Evolutionary conservation across 2,329 filamentous ascomycete genomes (phyloP), one percentile per base, ranked within the genome.

Genomic region (Colletotrichum shisoi): DNA sequence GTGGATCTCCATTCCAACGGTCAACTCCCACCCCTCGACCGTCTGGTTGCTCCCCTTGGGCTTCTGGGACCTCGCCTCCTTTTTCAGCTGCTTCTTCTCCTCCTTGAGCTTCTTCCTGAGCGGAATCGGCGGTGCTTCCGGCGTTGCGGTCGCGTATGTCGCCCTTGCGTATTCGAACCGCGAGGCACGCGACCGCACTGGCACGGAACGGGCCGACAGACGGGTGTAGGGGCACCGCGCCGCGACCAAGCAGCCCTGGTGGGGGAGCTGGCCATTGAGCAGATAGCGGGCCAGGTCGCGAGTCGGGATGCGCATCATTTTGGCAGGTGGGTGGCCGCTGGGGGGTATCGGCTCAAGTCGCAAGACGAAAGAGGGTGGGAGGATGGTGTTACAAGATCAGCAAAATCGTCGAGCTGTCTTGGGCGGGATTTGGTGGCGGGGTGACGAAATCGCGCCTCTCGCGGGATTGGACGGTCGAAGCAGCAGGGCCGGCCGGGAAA

Each of bases 1-100:
- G 76, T 99, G 95, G 70, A 99, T 95, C 81, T 99, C 95, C 72
- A 99, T 94, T 69, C 95, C 95, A 34, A 98, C 93, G 0, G 94
- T 97, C 73, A 98, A 82, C 77, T 97, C 92, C 95, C 95, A 99
- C 40, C 89, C 89, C 6, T 83, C 79, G 1, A 87, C 85, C 19
- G 81, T 83, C 75, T 88, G 85, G 54, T 77, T 80, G 68, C 76
- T 77, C 34, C 72, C 74, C 70, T 84, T 84, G 57, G 79, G 78
- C 69, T 82, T 80, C 69, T 82, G 83, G 71, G 79, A 80, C 64
- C 80, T 80, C 13, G 78, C 85, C 63, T 88, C 83, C 57, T 90
- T 89, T 74, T 92, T 92, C 63, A 91, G 79, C 72, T 90, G 84
- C 74, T 92, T 92, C 37, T 79, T 87, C 68, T 90, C 85, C 31